Base-by-base conservation (phyloP, 495 filamentous ascomycete genomes). In the Penicillium steckii region DNA sequence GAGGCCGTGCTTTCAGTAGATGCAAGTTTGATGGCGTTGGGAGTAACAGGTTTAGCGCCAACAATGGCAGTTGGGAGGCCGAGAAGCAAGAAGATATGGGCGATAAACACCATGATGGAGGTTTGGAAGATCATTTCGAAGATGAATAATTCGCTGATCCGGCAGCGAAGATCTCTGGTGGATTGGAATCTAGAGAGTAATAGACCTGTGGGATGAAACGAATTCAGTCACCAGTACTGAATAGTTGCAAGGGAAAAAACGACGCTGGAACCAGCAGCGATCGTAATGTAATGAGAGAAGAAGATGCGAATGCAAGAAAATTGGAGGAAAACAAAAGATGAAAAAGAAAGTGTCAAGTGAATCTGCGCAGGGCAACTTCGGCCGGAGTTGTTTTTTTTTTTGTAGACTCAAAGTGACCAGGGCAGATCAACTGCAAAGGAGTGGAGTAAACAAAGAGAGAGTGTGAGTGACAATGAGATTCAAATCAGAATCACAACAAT, bases 161-260 rank as follows among this genome's bases (percentile, higher is more conserved):
- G 47, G 71, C 71, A 72, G 68, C 61, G 64, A 66, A 21, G 8
- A 8, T 8, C 46, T 10, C 19, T 21, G 18, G 22, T 42, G 18
- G 10, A 46, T 41, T 5, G 18, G 23, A 50, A 46, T 38, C 32
- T 22, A 44, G 18, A 52, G 25, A 26, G 46, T n/a, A n/a, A n/a
- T 30, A 56, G 37, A 8, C 25, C 56, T 46, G 46, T 26, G 43
- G 41, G 44, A 51, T 42, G 26, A 49, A 38, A 44, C 47, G 45
- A 46, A 25, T 70, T 72, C 69, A 72, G 69, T 55, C 64, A 61
- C 67, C 69, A 56, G 67, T 50, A 66, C 65, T 65, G 69, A 48
- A 35, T 22, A 3, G 12, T 3, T 37, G 9, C 10, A 41, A 46
- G 42, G 17, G 44, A 17, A 29, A 57, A 21, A 30, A 10, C 38